These are phyloP conservation scores for Viridothelium virens DNA, from an alignment of 495 filamentous ascomycete genomes.

Conservation along the genomic window DNA sequence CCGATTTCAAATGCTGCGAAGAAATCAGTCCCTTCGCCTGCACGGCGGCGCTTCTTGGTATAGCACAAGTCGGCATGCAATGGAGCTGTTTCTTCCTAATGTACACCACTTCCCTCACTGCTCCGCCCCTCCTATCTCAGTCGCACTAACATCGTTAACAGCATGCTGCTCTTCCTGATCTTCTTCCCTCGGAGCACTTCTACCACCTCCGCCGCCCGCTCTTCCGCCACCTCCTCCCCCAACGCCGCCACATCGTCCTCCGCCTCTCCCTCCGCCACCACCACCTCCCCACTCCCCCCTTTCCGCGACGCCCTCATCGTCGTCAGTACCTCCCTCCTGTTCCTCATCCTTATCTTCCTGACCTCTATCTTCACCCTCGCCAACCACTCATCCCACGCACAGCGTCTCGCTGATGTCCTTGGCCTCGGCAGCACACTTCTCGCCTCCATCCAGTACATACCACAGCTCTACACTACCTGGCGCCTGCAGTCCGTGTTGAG, in stretches of 20 bases:
- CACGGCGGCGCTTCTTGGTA: slow-evolving; percentile 72
- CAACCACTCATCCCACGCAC: slow-evolving; percentile 49
- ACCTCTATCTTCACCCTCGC: slow-evolving; percentile 53
- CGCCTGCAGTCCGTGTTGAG: slow-evolving; percentile 74
- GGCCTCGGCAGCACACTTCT: slow-evolving; percentile 71
- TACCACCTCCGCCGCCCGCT: slow-evolving; percentile 27
- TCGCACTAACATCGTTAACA: slow-evolving; percentile 15
- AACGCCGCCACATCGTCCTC: slow-evolving; percentile 28
- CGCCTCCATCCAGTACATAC: slow-evolving; percentile 82
- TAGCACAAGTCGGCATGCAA: slow-evolving; percentile 81
- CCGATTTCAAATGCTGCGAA: slow-evolving; percentile 76
- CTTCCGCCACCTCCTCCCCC: slow-evolving; percentile 34
- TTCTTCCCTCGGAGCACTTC: slow-evolving; percentile 36
- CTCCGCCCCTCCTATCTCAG: background rate
- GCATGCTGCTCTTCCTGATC: slow-evolving; percentile 39
- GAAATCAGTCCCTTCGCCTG: slow-evolving; percentile 74
- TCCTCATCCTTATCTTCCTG: slow-evolving; percentile 60
- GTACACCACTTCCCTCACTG: slow-evolving; percentile 43
- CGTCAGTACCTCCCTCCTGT: slow-evolving; percentile 58
- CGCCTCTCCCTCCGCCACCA: slow-evolving; percentile 31
- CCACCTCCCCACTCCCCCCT: slow-evolving; percentile 44
- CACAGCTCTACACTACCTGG: slow-evolving; percentile 89
- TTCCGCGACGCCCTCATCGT: slow-evolving; percentile 70
- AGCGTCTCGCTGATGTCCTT: slow-evolving; percentile 72
- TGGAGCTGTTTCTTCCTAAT: slow-evolving; percentile 88